Base-by-base conservation (phyloP, 2,329 filamentous ascomycete genomes). In the Westerdykella ornata region DNA sequence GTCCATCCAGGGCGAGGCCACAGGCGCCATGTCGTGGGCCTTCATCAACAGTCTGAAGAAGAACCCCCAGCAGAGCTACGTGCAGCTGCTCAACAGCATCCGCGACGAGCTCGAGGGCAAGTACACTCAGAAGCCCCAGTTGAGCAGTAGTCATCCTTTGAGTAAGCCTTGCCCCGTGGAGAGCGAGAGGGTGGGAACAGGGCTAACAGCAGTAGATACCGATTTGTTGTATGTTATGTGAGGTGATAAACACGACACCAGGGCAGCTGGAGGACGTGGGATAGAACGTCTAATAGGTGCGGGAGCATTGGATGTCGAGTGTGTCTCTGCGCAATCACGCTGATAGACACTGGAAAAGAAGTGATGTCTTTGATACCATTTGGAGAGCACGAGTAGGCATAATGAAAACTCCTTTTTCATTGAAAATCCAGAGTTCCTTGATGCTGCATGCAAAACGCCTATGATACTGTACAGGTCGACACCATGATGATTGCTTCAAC, bases 11-110 rank as follows among this genome's bases (percentile, higher is more conserved):
- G 81, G 87, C 42, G 78, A 96, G 69, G 90, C 92, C 26, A 98
- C 92, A 0, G 92, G 92, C 41, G 92, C 92, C 66, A 97, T 98
- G 92, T 95, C 88, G 3, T 96, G 85, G 81, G 92, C 92, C 2
- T 98, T 98, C 66, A 92, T 98, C 66, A 81, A 77, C 1, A 84
- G 89, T 15, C 76, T 97, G 59, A 89, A 85, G 74, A 88, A 89
- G 72, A 94, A 94, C 62, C 88, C 88, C 1, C 84, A 94, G 63
- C 92, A 97, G 72, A 95, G 85, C 70, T 98, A 98, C 62, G 86
- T 97, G 38, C 83, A 96, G 72, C 73, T 98, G 43, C 77, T 98
- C 53, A 97, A 96, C 74, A 95, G 83, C 67, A 89, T 98, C 59
- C 85, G 92, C 43, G 89, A 95, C 43, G 83, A 96, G 60, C 74